Evolutionary conservation across 1,139 yeast genomes (phyloP).

Genomic region (Taphrina deformans): DNA sequence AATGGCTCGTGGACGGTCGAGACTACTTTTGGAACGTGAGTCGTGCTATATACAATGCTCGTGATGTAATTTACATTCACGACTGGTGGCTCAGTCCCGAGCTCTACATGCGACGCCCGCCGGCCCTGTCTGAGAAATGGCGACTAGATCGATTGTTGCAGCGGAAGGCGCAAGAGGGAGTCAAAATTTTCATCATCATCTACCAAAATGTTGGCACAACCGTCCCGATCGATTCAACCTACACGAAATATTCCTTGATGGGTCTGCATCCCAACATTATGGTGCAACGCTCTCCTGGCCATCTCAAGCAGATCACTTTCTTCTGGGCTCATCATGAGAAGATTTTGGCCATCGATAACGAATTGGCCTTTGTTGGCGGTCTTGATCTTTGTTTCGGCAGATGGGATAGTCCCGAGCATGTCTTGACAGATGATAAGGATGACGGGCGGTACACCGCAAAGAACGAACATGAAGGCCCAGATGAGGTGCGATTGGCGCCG

Average conservation of each 20-base stretch:
- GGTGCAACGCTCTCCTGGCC: constrained; percentile 93
- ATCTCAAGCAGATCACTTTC: constrained; percentile 83
- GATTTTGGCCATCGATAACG: constrained; percentile 79
- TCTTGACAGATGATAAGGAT: constrained; percentile 66
- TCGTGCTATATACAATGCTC: constrained; percentile 88
- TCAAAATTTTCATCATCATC: constrained; percentile 87
- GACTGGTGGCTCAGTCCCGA: constrained; percentile 99
- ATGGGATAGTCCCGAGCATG: constrained; percentile 96
- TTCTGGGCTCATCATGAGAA: constrained; percentile 99
- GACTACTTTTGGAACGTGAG: constrained; percentile 97
- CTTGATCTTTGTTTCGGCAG: constrained; percentile 94
- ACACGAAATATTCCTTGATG: constrained; percentile 89
- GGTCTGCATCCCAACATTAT: constrained; percentile 84
- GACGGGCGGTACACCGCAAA: constrained; percentile 34
- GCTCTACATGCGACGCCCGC: constrained; percentile 85
- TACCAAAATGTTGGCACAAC: constrained; percentile 93
- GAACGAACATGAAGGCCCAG: constrained; percentile 19
- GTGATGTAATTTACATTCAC: constrained; percentile 88
- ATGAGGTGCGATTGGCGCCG: constrained; percentile 39
- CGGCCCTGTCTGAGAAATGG: constrained; percentile 92
- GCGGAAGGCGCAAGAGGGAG: constrained; percentile 91
- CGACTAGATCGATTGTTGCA: constrained; percentile 84
- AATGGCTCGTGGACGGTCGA: constrained; percentile 95
- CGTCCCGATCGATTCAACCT: constrained; percentile 88
- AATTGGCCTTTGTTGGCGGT: constrained; percentile 91